Conservation (phyloP, 192 early-diverging fungal genomes). For the Funneliformis mosseae region DNA sequence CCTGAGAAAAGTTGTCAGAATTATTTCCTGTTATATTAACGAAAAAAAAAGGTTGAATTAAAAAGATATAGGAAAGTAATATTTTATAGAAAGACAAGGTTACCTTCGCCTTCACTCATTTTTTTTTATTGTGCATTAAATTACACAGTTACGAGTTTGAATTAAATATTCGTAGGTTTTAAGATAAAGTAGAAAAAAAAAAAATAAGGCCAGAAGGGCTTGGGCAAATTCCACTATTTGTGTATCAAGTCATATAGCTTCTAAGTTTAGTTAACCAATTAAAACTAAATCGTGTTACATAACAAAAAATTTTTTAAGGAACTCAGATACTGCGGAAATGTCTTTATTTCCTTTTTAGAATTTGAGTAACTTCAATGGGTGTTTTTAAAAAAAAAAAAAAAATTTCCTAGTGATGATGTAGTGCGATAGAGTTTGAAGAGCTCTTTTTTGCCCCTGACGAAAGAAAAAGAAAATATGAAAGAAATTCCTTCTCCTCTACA, state of each 20-base stretch:
- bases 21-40: slow-evolving; percentile 17
- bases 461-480: background rate
- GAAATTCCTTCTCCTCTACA: background rate
- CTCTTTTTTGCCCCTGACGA: background rate
- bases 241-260: too few species aligned
- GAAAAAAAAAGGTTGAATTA: background rate
- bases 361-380: too few species aligned
- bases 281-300: too few species aligned
- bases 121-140: background rate
- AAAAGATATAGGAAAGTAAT: background rate
- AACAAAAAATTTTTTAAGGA: too few species aligned
- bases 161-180: background rate
- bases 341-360: too few species aligned
- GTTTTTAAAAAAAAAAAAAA: background rate
- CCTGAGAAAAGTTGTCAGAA: slow-evolving; percentile 31
- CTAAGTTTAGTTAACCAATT: too few species aligned
- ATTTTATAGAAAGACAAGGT: background rate
- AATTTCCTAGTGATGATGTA: background rate
- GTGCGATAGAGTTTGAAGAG: background rate
- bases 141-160: background rate
- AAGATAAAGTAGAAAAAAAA: too few species aligned
- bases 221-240: too few species aligned
- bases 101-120: slow-evolving; percentile 32
- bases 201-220: too few species aligned
- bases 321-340: too few species aligned